Evolutionary conservation across 768 basidiomycete species (phyloP), one percentile per base, ranked within the genome.

Genomic region (Rubroboletus pulcherrimus): DNA sequence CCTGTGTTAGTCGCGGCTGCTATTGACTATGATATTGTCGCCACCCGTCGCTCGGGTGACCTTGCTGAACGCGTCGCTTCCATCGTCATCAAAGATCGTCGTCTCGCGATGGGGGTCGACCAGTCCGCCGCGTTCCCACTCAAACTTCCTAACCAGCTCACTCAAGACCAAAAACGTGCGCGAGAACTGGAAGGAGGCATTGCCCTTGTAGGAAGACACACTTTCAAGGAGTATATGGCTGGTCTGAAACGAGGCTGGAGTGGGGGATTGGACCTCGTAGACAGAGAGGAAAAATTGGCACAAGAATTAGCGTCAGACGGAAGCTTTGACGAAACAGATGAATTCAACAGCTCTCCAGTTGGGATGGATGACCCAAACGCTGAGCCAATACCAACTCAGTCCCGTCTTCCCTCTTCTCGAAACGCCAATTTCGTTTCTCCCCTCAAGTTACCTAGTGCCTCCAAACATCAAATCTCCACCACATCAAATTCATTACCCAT

Each of bases 1-100:
- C 97, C 97, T 9, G 82, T 96, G 53, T 78, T 99, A 6, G 90
- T 95, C 35, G 94, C 96, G 6, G 93, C 94, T 2, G 97, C 93
- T 0, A 77, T 98, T 35, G 97, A 99, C 78, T 99, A 91, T 71
- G 85, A 89, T 37, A 81, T 94, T 71, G 74, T 93, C 45, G 77
- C 81, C 14, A 90, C 92, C 24, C 89, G 89, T 65, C 79, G 87
- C 55, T 86, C 91, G 60, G 95, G 97, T 5, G 93, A 95, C 60
- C 78, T 98, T 42, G 82, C 88, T n/a, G 78, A 81, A 24, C 83
- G 81, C 31, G 78, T 97, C 17, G 82, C 88, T 12, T 82, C 93
- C 39, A 80, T 87, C 49, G 81, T 93, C 60, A 83, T 86, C 60
- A 67, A 77, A 21, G 83, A 86, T 44, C 81, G 97, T 42, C 84